Evolutionary conservation across 169 alveolate species (phyloP).

Genomic region (Babesia ovis): DNA sequence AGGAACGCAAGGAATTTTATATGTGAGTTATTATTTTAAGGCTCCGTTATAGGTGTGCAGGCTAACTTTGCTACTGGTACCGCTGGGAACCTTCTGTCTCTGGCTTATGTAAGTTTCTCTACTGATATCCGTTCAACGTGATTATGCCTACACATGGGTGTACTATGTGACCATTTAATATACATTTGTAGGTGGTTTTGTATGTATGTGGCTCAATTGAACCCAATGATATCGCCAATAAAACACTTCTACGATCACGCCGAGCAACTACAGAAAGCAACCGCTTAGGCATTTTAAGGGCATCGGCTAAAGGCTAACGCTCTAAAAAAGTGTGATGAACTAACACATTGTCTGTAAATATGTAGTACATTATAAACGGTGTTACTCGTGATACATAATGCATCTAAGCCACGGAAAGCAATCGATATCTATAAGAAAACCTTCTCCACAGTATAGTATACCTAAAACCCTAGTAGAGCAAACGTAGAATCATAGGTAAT

Average conservation of each 20-base stretch:
- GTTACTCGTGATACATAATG: too few species aligned
- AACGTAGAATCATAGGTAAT: background rate
- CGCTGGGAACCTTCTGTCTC: conserved; percentile 47
- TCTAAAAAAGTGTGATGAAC: too few species aligned
- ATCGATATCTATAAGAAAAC: too few species aligned
- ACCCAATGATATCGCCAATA: conserved; percentile 68
- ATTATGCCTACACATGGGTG: background rate
- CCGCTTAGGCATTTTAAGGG: background rate
- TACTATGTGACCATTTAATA: background rate
- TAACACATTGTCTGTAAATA: too few species aligned
- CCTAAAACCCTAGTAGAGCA: too few species aligned
- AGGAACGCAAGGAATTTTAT: conserved; percentile 13
- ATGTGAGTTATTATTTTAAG: background rate
- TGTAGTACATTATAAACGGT: too few species aligned
- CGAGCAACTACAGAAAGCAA: too few species aligned
- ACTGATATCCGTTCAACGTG: background rate
- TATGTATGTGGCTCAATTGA: conserved; percentile 68
- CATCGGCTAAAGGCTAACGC: too few species aligned
- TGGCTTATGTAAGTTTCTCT: conserved; percentile 65
- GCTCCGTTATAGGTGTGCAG: conserved; percentile 6
- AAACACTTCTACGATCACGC: conserved; percentile 32
- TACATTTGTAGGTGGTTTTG: conserved; percentile 57
- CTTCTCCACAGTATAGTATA: too few species aligned
- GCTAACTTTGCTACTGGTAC: conserved; percentile 40
- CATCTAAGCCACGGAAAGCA: too few species aligned